These are phyloP conservation scores for Venturia oleaginea DNA, from an alignment of 2,329 filamentous ascomycete species.

Conservation along the genomic window DNA sequence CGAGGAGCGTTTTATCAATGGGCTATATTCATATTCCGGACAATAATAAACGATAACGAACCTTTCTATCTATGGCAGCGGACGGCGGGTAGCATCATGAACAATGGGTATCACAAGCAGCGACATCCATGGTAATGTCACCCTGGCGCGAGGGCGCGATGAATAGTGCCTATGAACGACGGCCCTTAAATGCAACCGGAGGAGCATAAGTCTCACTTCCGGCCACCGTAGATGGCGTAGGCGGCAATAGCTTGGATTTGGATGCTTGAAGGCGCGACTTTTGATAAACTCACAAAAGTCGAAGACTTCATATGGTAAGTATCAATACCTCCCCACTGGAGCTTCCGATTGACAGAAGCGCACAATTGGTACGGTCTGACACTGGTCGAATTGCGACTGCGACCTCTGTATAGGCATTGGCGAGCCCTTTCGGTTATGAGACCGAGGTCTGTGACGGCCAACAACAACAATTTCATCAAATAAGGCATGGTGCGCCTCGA, in stretches of 20 bases:
- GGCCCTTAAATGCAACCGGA: not conserved
- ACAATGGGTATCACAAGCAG: not conserved
- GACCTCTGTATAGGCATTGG: not conserved
- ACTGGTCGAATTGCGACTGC: not conserved
- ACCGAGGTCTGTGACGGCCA: not conserved
- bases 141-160: not conserved
- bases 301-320: not conserved
- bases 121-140: not conserved
- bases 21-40: not conserved
- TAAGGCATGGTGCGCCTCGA: not conserved
- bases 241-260: not conserved
- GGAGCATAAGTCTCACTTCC: not conserved
- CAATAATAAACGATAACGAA: not conserved
- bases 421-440: not conserved
- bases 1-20: not conserved
- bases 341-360: not conserved
- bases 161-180: not conserved
- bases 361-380: not conserved
- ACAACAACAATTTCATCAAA: not conserved
- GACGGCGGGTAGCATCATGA: not conserved
- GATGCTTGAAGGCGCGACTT: not conserved
- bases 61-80: not conserved
- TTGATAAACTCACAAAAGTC: not conserved
- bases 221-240: not conserved
- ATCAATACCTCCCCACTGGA: not conserved